A percentile compares a stretch with the other conserved stretches of the same genome.
phyloP scores from a whole-genome alignment of 2,329 filamentous ascomycete species.

The Fusarium piperis region DNA sequence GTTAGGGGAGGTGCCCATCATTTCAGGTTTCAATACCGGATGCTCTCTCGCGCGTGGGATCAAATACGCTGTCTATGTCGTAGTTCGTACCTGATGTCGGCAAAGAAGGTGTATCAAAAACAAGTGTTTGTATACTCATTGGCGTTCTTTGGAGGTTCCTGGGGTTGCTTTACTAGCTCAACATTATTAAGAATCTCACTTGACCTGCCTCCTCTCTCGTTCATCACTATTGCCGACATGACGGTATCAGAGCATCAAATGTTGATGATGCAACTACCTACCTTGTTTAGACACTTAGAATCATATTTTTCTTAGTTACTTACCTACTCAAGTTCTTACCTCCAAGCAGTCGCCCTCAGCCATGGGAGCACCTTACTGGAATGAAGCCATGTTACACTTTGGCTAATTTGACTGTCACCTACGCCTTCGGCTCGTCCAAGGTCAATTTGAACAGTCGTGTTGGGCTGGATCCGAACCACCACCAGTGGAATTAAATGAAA shows the following conservation, averaged over 20 bases:
- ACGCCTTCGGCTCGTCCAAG: too few species aligned
- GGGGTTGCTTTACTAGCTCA: neutral
- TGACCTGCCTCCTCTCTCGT: neutral
- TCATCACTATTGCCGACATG: neutral
- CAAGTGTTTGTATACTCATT: neutral
- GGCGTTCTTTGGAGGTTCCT: neutral
- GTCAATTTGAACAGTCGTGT: neutral
- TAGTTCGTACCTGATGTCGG: neutral
- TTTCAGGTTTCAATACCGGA: neutral
- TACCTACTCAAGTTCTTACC: too few species aligned
- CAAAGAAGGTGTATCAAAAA: neutral
- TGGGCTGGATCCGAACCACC: neutral
- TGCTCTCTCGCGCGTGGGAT: neutral
- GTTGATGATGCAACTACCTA: too few species aligned
- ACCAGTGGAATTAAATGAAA: neutral
- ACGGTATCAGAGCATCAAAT: neutral
- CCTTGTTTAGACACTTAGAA: too few species aligned
- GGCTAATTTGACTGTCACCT: too few species aligned
- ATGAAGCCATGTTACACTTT: too few species aligned
- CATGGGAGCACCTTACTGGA: too few species aligned
- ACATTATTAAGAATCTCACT: neutral
- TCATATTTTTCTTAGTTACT: too few species aligned
- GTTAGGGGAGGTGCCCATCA: neutral
- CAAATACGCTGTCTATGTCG: neutral
- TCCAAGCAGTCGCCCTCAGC: too few species aligned